phyloP scores from a whole-genome alignment of 2,329 filamentous ascomycete species.

The Hymenoscyphus repandus region DNA sequence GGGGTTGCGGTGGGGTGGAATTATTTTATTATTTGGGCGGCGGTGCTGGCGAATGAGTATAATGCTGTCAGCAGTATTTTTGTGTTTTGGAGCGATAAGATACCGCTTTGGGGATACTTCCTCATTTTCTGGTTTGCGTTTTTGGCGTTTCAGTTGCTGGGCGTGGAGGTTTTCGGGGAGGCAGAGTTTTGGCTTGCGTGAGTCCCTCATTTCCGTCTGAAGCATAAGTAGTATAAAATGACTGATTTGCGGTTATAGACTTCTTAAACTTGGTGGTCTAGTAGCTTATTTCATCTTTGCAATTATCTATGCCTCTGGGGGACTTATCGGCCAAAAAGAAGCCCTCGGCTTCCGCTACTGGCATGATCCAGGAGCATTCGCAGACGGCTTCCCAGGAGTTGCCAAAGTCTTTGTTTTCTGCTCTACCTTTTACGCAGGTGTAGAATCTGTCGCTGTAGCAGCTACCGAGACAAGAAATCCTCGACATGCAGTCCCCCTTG shows the following conservation, averaged over 20 bases:
- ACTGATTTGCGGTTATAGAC: constrained; percentile 35
- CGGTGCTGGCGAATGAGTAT: constrained; percentile 62
- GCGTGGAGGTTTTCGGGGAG: constrained; percentile 71
- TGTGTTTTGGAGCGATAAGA: constrained; percentile 57
- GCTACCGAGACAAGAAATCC: constrained; percentile 49
- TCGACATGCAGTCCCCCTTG: constrained; percentile 42
- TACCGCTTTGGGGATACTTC: constrained; percentile 63
- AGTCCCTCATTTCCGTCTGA: not conserved
- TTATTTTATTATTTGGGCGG: constrained; percentile 31
- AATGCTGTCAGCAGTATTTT: constrained; percentile 64
- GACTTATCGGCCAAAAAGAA: constrained; percentile 51
- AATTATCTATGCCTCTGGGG: constrained; percentile 65
- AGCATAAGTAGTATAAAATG: not conserved
- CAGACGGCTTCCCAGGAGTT: constrained; percentile 61
- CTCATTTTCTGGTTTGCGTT: constrained; percentile 72
- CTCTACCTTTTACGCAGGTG: constrained; percentile 66
- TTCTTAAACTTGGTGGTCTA: constrained; percentile 65
- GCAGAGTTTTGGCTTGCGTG: constrained; percentile 72
- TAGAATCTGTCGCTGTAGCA: constrained; percentile 53
- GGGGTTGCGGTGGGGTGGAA: constrained; percentile 55
- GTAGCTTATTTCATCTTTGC: constrained; percentile 70
- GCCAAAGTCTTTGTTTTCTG: constrained; percentile 65
- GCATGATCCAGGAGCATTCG: constrained; percentile 65
- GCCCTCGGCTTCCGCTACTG: constrained; percentile 65
- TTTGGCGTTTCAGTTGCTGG: constrained; percentile 62